A percentile compares a stretch with the other conserved stretches of the same genome.
Evolutionary conservation across 2,329 filamentous ascomycete species (phyloP).

Genomic region (Tolypocladium nubicola): DNA sequence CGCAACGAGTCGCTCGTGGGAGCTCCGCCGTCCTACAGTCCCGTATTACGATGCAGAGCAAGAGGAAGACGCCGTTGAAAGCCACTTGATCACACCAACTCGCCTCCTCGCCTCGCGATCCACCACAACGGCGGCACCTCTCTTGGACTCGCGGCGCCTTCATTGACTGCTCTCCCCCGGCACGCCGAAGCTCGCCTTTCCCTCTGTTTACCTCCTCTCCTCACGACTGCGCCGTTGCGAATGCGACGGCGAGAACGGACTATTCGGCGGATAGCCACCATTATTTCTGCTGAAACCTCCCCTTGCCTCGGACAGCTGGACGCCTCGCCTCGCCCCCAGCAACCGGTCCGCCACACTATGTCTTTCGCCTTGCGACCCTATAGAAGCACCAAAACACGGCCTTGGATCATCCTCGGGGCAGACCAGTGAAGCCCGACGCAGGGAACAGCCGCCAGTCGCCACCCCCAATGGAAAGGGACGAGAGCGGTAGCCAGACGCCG

Average conservation of each 20-base stretch:
- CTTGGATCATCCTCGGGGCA: neutral
- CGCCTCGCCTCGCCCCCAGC: neutral
- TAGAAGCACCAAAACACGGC: neutral
- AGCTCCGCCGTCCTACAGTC: neutral
- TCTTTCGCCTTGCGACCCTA: neutral
- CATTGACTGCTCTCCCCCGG: neutral
- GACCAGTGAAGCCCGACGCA: neutral
- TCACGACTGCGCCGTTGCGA: neutral
- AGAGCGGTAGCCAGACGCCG: conserved; percentile 17
- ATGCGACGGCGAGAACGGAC: neutral
- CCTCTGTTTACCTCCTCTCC: neutral
- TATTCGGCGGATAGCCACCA: neutral
- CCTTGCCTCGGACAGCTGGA: neutral
- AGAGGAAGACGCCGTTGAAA: neutral
- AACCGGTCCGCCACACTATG: neutral
- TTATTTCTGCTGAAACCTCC: neutral
- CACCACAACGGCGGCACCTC: neutral
- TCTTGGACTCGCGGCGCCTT: neutral
- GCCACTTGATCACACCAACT: neutral
- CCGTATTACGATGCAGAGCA: neutral
- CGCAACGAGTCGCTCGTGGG: neutral
- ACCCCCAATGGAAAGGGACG: conserved; percentile 18
- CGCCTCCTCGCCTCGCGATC: neutral
- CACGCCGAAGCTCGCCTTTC: neutral
- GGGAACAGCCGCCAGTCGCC: neutral